Conservation (phyloP, 2,329 filamentous ascomycete species). For the Sphaceloma murrayae region DNA sequence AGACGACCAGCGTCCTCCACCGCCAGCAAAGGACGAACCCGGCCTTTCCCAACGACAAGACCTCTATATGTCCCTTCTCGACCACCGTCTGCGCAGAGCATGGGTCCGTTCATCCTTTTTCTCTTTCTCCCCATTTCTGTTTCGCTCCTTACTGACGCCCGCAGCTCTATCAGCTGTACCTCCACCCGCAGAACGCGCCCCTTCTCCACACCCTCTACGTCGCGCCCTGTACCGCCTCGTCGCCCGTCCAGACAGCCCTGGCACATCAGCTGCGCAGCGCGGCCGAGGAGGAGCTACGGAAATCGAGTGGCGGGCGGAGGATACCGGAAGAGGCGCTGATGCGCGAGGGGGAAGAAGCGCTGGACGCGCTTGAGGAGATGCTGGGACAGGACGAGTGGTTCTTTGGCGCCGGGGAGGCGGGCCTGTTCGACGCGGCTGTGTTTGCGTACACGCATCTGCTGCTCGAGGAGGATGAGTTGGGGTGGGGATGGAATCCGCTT, state of each 20-base stretch:
- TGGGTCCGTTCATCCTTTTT: conserved; percentile 71
- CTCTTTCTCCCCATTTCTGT: conserved; percentile 7
- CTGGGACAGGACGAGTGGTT: conserved; percentile 53
- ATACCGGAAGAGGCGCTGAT: conserved; percentile 46
- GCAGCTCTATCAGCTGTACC: conserved; percentile 69
- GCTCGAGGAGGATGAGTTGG: conserved; percentile 52
- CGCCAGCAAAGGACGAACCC: conserved; percentile 26
- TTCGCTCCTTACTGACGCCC: neutral
- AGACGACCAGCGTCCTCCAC: conserved; percentile 35
- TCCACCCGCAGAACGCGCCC: conserved; percentile 54
- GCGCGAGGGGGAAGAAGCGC: conserved; percentile 51
- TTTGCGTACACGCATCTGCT: conserved; percentile 85
- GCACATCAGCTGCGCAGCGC: conserved; percentile 59
- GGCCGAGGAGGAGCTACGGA: conserved; percentile 64
- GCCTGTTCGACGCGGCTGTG: conserved; percentile 75
- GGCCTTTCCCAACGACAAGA: conserved; percentile 51
- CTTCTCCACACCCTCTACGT: conserved; percentile 68
- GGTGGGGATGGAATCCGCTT: conserved; percentile 56
- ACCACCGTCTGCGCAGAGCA: conserved; percentile 68
- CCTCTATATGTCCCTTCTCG: conserved; percentile 69
- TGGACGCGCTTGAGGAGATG: conserved; percentile 51
- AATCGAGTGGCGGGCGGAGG: conserved; percentile 38
- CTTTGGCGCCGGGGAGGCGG: conserved; percentile 49
- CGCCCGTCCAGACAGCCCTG: conserved; percentile 53
- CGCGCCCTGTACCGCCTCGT: conserved; percentile 47